Evolutionary conservation across 1,284 basidiomycete genomes (phyloP), one percentile per base, ranked within the genome.

Genomic region (Melampsora americana): DNA sequence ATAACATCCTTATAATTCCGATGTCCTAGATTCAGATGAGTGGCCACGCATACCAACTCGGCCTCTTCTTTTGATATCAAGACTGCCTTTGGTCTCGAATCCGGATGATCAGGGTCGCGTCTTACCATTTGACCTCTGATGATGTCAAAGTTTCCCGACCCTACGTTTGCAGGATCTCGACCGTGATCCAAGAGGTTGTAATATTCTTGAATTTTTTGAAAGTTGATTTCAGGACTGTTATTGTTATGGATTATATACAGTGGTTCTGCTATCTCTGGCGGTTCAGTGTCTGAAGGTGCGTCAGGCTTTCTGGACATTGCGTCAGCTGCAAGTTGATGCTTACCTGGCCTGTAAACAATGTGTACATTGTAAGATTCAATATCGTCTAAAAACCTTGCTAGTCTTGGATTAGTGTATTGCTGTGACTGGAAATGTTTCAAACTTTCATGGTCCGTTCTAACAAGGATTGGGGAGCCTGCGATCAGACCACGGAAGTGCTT

Each of bases 391-490:
- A 69, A 69, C 9, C 56, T 1, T 0, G 53, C 56, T 18, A 61
- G 32, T n/a, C 32, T n/a, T 3, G 32, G 11, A 39, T 56, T 69
- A 1, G 59, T 53, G 14, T 69, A n/a, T 39, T 35, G 3, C 59
- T 69, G 67, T 7, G 46, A 56, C 20, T 69, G 53, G n/a, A 69
- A 69, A 6, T 69, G 39, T 69, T 59, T 69, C 2, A 69, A 16
- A 2, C 28, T 56, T 23, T 69, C 28, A 59, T 69, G 67, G 53
- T 59, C 50, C 1, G 23, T 69, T 14, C 50, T 26, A 18, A 69
- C 67, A 5, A 69, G 26, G 7, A 69, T 59, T 20, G 67, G 67
- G 5, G 67, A 69, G 5, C 67, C 46, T 18, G 53, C 50, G 14
- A 69, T 23, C 30, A 56, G 35, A 9, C 48, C 67, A 1, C 30